phyloP scores from a whole-genome alignment of 345 rosid species.

The Arabis hirsuta region DNA sequence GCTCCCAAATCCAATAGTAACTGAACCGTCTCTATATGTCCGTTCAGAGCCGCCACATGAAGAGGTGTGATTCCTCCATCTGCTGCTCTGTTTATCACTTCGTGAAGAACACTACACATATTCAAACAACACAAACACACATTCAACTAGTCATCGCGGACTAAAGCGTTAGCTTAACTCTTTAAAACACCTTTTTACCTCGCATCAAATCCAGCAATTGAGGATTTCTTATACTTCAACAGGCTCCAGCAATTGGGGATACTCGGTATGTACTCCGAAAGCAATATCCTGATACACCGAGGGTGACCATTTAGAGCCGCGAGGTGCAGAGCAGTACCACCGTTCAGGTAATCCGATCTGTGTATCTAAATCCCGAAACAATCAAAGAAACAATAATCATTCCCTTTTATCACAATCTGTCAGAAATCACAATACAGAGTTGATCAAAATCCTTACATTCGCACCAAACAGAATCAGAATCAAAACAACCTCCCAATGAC shows the following conservation, averaged over 20 bases:
- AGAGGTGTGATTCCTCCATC: conserved; percentile 97
- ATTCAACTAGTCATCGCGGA: not conserved
- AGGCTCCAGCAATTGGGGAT: conserved; percentile 57
- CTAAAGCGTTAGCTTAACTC: not conserved
- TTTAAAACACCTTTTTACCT: conserved; percentile 42
- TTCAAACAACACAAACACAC: conserved; percentile 14
- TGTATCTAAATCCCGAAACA: conserved; percentile 59
- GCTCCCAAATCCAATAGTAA: conserved; percentile 93
- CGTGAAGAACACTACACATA: conserved; percentile 58
- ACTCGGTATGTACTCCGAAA: conserved; percentile 87
- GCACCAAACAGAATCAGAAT: conserved; percentile 86
- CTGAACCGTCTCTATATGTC: conserved; percentile 79
- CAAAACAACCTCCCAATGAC: conserved; percentile 98
- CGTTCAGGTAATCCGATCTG: conserved; percentile 89
- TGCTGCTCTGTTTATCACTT: conserved; percentile 77
- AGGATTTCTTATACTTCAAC: conserved; percentile 47
- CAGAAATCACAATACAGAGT: not conserved
- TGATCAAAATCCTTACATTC: conserved; percentile 60
- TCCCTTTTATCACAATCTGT: conserved; percentile 3
- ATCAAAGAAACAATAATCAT: conserved; percentile 25
- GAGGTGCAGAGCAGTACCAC: conserved; percentile 94
- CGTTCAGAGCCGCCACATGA: conserved; percentile 93
- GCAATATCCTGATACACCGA: conserved; percentile 83
- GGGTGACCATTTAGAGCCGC: conserved; percentile 94
- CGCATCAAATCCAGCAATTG: conserved; percentile 60